Evolutionary conservation across 352 stramenopile genomes (phyloP).

Genomic region (Phytophthora boehmeriae): DNA sequence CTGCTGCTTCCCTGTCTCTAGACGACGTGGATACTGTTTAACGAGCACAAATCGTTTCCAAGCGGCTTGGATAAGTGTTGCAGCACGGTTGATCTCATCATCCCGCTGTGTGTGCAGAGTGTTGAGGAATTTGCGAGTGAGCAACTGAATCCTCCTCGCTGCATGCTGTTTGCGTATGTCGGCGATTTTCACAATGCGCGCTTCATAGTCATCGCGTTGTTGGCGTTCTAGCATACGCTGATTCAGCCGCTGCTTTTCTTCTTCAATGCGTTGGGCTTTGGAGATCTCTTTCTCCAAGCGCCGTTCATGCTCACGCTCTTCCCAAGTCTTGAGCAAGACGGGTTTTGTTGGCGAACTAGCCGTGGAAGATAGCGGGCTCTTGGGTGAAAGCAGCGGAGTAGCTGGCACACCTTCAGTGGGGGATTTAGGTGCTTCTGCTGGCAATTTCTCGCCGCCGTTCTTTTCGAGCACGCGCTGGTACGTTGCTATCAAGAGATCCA

Average conservation of each 20-base stretch:
- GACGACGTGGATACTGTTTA: conserved; percentile 25
- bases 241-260: conserved; percentile 62
- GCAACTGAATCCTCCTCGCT: conserved; percentile 34
- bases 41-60: conserved; percentile 35
- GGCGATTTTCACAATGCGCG: conserved; percentile 8
- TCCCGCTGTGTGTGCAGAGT: not conserved
- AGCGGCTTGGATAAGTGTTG: conserved; percentile 35
- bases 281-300: conserved; percentile 63
- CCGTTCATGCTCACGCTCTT: conserved; percentile 67
- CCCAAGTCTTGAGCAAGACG: conserved; percentile 70
- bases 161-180: conserved; percentile 29
- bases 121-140: conserved; percentile 20
- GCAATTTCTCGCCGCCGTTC: conserved; percentile 8
- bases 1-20: conserved; percentile 18
- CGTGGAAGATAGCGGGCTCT: conserved; percentile 17
- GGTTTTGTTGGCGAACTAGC: conserved; percentile 48
- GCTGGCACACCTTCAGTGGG: not conserved
- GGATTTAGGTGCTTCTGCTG: conserved; percentile 1
- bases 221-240: conserved; percentile 43
- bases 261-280: conserved; percentile 63
- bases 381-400: not conserved
- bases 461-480: conserved; percentile 60
- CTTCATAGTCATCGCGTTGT: conserved; percentile 26
- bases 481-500: conserved; percentile 56
- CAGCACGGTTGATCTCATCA: conserved; percentile 15